Conservation (phyloP, 306 rosid species). For the Vigna hirtella region DNA sequence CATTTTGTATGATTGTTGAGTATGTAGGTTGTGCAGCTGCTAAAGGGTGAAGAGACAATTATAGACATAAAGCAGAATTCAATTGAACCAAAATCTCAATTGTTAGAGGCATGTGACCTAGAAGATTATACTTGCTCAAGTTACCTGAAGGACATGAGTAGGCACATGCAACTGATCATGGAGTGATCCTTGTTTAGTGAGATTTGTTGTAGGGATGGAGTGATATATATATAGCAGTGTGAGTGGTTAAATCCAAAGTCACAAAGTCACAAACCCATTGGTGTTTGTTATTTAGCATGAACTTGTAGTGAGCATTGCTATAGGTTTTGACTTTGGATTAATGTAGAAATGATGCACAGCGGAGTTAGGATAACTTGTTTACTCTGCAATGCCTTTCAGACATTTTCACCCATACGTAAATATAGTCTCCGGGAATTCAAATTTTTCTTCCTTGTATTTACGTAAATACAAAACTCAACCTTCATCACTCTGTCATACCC, state of each 20-base stretch:
- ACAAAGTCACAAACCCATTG: slow-evolving; percentile 43
- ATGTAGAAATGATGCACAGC: slow-evolving; percentile 37
- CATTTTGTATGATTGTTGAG: not conserved
- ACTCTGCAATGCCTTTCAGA: slow-evolving; percentile 1
- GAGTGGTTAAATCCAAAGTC: slow-evolving; percentile 39
- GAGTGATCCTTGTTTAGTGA: slow-evolving; percentile 58
- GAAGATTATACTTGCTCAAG: slow-evolving; percentile 89
- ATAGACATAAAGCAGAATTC: slow-evolving; percentile 52
- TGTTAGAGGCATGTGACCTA: slow-evolving; percentile 75
- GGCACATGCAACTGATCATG: slow-evolving; percentile 82
- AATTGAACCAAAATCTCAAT: slow-evolving; percentile 46
- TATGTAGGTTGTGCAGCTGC: slow-evolving; percentile 66
- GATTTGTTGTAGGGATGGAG: slow-evolving; percentile 36
- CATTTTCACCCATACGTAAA: slow-evolving; percentile 25
- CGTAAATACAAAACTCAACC: not conserved
- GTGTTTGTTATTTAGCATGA: slow-evolving; percentile 42
- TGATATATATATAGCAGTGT: slow-evolving; percentile 37
- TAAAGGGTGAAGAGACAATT: slow-evolving; percentile 64
- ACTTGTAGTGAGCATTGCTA: slow-evolving; percentile 32
- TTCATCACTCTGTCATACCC: not conserved
- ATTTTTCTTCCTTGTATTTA: not conserved
- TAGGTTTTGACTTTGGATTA: not conserved
- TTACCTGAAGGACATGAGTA: slow-evolving; percentile 81
- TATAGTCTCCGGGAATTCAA: not conserved
- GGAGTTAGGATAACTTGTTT: slow-evolving; percentile 14